Conservation (phyloP, 805 yeast species). For the Ogataea zsoltii region DNA sequence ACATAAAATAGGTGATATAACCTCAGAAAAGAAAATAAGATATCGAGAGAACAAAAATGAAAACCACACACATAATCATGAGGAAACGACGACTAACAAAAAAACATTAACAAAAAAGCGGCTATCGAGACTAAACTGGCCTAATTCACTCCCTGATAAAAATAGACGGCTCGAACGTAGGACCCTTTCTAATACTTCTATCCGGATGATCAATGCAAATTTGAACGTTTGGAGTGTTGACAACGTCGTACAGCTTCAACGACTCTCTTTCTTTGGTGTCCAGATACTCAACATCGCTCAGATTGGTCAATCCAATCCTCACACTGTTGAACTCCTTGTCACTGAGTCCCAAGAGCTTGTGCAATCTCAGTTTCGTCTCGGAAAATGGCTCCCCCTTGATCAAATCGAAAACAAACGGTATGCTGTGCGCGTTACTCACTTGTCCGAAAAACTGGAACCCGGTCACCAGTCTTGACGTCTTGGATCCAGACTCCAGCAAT, state of each 20-base stretch:
- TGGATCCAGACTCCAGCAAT: slow-evolving; percentile 16
- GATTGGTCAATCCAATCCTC: slow-evolving; percentile 57
- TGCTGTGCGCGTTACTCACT: slow-evolving; percentile 67
- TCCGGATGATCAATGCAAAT: slow-evolving; percentile 90
- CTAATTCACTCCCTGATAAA: slow-evolving; percentile 44
- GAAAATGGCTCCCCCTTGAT: slow-evolving; percentile 64
- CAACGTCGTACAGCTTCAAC: slow-evolving; percentile 54
- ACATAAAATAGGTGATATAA: background rate
- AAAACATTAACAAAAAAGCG: background rate
- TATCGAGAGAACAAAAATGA: background rate
- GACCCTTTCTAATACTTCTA: slow-evolving; percentile 58
- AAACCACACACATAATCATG: no score
- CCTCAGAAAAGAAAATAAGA: background rate
- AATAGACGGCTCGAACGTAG: slow-evolving; percentile 58
- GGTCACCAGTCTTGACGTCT: slow-evolving; percentile 48
- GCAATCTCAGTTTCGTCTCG: slow-evolving; percentile 67
- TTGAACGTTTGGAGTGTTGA: slow-evolving; percentile 33
- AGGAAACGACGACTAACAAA: no score
- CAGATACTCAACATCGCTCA: slow-evolving; percentile 37
- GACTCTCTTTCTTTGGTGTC: slow-evolving; percentile 55
- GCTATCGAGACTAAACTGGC: background rate
- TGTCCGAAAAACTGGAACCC: slow-evolving; percentile 80
- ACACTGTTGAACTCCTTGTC: slow-evolving; percentile 79
- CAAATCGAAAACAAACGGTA: slow-evolving; percentile 78
- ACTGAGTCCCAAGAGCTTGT: slow-evolving; percentile 70